Percentiles rank a stretch among this genome's conserved stretches.
Conservation (phyloP, 495 filamentous ascomycete species). For the Penicillium angulare region DNA sequence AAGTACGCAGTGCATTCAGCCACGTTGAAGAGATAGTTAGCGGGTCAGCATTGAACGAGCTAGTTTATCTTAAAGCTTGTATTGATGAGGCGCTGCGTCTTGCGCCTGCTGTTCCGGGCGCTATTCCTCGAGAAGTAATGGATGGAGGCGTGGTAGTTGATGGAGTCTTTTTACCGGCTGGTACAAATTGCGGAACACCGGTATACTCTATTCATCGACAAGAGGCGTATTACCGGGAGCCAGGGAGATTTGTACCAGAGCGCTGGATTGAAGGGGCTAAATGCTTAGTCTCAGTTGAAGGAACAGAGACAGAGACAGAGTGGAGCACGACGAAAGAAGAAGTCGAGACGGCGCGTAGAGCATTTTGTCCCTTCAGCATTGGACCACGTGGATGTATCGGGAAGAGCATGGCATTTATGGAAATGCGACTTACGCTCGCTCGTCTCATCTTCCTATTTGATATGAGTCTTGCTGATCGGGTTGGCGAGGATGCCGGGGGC, state of each 20-base stretch:
- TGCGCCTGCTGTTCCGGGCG: constrained; percentile 57
- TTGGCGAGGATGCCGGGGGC: constrained; percentile 39
- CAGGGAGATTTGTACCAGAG: constrained; percentile 49
- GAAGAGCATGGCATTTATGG: constrained; percentile 56
- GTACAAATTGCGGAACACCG: constrained; percentile 51
- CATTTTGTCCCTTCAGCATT: constrained; percentile 58
- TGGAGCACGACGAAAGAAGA: constrained; percentile 38
- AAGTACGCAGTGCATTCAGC: constrained; percentile 53
- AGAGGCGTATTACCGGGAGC: constrained; percentile 50
- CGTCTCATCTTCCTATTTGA: constrained; percentile 49
- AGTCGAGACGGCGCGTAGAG: constrained; percentile 39
- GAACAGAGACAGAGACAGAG: constrained; percentile 1
- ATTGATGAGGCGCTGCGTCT: constrained; percentile 66
- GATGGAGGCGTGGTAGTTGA: constrained; percentile 54
- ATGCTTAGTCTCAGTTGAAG: constrained; percentile 23
- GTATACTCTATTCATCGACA: constrained; percentile 59
- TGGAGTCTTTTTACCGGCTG: constrained; percentile 49
- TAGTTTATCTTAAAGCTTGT: constrained; percentile 58
- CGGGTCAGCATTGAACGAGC: constrained; percentile 46
- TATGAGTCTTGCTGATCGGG: constrained; percentile 38
- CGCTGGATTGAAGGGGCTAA: constrained; percentile 52
- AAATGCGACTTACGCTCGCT: constrained; percentile 52
- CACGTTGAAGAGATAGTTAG: constrained; percentile 54
- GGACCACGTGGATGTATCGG: constrained; percentile 58
- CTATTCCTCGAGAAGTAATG: constrained; percentile 56